Conservation (phyloP, 2,329 filamentous ascomycete genomes). For the Penicillium palitans region DNA sequence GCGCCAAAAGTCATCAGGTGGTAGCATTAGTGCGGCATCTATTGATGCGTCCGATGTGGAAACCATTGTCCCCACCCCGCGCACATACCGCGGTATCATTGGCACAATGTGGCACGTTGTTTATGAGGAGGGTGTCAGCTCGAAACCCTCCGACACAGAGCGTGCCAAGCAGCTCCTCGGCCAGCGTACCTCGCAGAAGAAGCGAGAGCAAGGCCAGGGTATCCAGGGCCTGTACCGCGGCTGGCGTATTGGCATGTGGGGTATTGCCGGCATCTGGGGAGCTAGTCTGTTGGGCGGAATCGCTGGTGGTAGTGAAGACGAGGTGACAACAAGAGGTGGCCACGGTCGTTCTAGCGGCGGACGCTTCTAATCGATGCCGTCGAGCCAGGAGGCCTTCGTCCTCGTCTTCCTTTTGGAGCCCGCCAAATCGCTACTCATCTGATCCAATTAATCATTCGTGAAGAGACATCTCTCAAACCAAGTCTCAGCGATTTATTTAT, state of each 20-base stretch:
- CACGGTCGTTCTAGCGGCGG: conserved; percentile 30
- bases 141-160: conserved; percentile 48
- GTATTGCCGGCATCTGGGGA: conserved; percentile 57
- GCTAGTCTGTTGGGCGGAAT: conserved; percentile 46
- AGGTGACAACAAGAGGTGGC: conserved; percentile 29
- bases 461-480: not conserved
- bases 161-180: conserved; percentile 36
- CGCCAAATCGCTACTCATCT: not conserved
- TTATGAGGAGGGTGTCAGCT: conserved; percentile 69
- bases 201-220: conserved; percentile 55
- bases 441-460: not conserved
- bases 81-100: conserved; percentile 80
- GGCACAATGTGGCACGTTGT: conserved; percentile 88
- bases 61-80: conserved; percentile 73
- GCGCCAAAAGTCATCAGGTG: conserved; percentile 34
- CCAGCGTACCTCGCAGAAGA: conserved; percentile 42
- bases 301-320: conserved; percentile 39
- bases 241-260: conserved; percentile 59
- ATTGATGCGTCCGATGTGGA: conserved; percentile 50
- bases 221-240: conserved; percentile 58
- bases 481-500: not conserved
- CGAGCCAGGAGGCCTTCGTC: not conserved
- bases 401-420: not conserved
- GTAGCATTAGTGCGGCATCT: conserved; percentile 22
- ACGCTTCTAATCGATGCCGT: conserved; percentile 29